Base-by-base conservation (phyloP, 208 protist genomes). In the Naegleria gruberi region DNA sequence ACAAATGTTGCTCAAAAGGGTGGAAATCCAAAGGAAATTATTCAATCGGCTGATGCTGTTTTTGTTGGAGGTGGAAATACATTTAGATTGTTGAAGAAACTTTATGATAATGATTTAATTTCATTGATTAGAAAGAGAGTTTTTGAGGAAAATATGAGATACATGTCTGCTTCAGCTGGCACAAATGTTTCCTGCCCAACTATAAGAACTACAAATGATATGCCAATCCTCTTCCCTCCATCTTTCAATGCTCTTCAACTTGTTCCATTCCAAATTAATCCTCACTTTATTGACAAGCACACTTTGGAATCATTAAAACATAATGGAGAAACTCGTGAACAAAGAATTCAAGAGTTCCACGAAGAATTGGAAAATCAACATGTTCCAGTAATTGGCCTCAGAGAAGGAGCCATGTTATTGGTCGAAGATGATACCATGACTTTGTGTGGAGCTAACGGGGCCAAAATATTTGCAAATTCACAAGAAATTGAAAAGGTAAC, bases 11-110 rank as follows among this genome's bases (percentile, higher is more conserved):
- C 46, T 17, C 7, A 17, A 51, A 51, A 4, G 4, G 10, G n/a
- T n/a, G n/a, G n/a, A n/a, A 88, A 90, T 47, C 15, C 45, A 8
- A n/a, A 85, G 7, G 85, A 45, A 84, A 15, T 51, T 46, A 88
- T 91, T 83, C 45, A 91, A 42, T 81, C 47, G 15, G 73, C 10
- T 30, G 84, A 88, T 37, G 82, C 7, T 26, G 41, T 91, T 10
- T 91, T 91, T 73, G n/a, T 91, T 73, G 90, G 90, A 19, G 90
- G 90, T 12, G 90, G 90, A 41, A 91, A 91, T 88, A 90, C 90
- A 30, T 91, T 91, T 19, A 74, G 90, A 40, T 81, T 91, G 6
- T 88, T 91, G 42, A 91, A 91, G 26, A 34, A 6, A 10, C 82
- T 91, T 10, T 90, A 91, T 10, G 44, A 91, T 4, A 90, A 46